phyloP scores from a whole-genome alignment of 169 alveolate genomes.

The Cryptosporidium sp. region DNA sequence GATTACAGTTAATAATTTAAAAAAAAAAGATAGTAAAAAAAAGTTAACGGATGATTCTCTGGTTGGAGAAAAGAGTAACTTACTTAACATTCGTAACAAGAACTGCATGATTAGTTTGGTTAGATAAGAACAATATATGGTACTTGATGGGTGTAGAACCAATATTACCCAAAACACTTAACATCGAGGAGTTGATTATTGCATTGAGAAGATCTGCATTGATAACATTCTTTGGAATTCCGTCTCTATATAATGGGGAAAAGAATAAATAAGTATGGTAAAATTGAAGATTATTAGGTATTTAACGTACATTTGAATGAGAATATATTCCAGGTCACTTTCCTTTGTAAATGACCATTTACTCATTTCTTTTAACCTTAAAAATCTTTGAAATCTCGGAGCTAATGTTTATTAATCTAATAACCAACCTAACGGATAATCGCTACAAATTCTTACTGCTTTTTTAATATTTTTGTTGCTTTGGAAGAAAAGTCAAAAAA shows the following conservation, averaged over 20 bases:
- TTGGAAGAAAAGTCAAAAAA: background rate
- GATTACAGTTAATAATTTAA: background rate
- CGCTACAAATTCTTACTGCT: background rate
- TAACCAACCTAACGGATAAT: background rate
- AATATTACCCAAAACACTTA: conserved; percentile 29
- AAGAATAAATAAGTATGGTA: background rate
- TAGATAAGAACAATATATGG: conserved; percentile 33
- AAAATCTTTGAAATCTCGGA: too few species aligned
- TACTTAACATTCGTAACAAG: conserved; percentile 36
- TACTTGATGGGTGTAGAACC: conserved; percentile 49
- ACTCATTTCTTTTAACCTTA: background rate
- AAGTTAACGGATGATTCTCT: background rate
- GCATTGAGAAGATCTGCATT: conserved; percentile 5
- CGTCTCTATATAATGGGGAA: conserved; percentile 25
- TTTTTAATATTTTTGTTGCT: too few species aligned
- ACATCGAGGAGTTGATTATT: conserved; percentile 23
- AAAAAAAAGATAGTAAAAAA: background rate
- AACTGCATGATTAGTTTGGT: conserved; percentile 18
- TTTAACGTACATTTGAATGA: conserved; percentile 41
- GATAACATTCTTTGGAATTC: conserved; percentile 33
- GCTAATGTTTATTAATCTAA: too few species aligned
- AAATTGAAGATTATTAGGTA: background rate
- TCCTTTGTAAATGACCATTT: conserved; percentile 9
- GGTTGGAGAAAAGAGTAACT: background rate
- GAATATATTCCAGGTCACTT: conserved; percentile 20